Evolutionary conservation across 2,329 filamentous ascomycete species (phyloP).

Genomic region (Cladobotryum mycophilum): DNA sequence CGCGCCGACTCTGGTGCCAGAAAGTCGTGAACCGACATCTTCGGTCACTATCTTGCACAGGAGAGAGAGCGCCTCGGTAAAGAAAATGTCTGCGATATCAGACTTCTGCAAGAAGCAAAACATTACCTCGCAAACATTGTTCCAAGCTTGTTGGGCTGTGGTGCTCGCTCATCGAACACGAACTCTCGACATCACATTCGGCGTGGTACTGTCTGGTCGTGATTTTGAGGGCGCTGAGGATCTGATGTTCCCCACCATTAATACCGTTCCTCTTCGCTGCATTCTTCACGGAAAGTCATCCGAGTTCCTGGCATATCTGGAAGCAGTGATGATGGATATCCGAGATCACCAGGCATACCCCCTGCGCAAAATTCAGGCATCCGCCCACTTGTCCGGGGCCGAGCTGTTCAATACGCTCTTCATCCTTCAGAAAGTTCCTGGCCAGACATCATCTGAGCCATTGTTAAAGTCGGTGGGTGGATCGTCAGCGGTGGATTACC

Average conservation of each 20-base stretch:
- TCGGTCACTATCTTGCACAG: conserved; percentile 4
- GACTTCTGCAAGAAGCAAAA: conserved; percentile 58
- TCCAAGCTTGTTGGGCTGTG: conserved; percentile 70
- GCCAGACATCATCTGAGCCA: background rate
- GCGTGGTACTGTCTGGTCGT: conserved; percentile 78
- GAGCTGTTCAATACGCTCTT: conserved; percentile 52
- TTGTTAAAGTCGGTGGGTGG: conserved; percentile 60
- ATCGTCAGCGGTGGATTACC: conserved; percentile 68
- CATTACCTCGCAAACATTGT: conserved; percentile 70
- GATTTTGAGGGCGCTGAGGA: conserved; percentile 62
- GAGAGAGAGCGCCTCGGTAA: conserved; percentile 13
- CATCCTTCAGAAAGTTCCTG: conserved; percentile 41
- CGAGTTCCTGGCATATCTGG: conserved; percentile 66
- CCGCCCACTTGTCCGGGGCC: conserved; percentile 27
- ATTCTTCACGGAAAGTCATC: conserved; percentile 62
- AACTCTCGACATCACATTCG: conserved; percentile 72
- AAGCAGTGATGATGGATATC: conserved; percentile 60
- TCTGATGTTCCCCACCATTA: conserved; percentile 85
- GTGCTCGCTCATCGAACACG: conserved; percentile 57
- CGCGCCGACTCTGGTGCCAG: conserved; percentile 28
- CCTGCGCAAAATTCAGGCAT: conserved; percentile 59
- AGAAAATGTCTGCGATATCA: conserved; percentile 20
- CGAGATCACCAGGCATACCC: conserved; percentile 72
- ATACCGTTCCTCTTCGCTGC: conserved; percentile 70
- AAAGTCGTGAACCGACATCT: background rate